phyloP scores from a whole-genome alignment of 176 grass and related monocot species.

The Eremochloa ophiuroides region DNA sequence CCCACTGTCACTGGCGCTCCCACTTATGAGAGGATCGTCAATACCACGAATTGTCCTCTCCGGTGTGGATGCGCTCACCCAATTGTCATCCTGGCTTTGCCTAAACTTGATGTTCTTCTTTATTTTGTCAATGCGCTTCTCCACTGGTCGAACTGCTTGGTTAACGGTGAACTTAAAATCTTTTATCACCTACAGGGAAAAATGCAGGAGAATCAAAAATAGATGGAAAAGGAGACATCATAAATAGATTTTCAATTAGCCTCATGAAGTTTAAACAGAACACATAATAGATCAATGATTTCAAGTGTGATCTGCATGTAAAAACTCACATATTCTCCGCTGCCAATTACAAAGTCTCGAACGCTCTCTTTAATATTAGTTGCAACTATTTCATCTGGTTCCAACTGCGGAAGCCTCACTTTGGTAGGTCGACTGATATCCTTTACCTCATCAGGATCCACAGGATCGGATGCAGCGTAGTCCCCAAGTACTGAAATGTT shows the following conservation, averaged over 20 bases:
- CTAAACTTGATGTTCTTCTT: conserved; percentile 47
- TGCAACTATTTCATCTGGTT: conserved; percentile 44
- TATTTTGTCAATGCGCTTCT: conserved; percentile 66
- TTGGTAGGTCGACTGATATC: conserved; percentile 63
- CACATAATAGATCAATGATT: neutral
- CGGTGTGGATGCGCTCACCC: conserved; percentile 39
- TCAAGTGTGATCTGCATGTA: neutral
- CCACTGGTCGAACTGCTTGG: conserved; percentile 64
- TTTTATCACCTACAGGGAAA: conserved; percentile 54
- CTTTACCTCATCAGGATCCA: conserved; percentile 78
- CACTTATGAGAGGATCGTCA: conserved; percentile 70
- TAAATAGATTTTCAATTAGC: neutral
- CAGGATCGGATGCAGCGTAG: conserved; percentile 55
- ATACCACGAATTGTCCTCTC: conserved; percentile 54
- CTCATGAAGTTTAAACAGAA: neutral
- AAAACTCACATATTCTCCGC: conserved; percentile 67
- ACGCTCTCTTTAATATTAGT: conserved; percentile 75
- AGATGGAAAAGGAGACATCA: no score
- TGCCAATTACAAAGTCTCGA: conserved; percentile 68
- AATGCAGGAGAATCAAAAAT: no score
- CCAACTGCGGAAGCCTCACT: conserved; percentile 56
- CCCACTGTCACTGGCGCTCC: conserved; percentile 59
- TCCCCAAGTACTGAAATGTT: conserved; percentile 74
- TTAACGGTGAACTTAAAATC: conserved; percentile 91
- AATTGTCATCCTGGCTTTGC: conserved; percentile 60